phyloP scores from a whole-genome alignment of 1,139 yeast genomes.

The Geotrichum klebahnii region DNA sequence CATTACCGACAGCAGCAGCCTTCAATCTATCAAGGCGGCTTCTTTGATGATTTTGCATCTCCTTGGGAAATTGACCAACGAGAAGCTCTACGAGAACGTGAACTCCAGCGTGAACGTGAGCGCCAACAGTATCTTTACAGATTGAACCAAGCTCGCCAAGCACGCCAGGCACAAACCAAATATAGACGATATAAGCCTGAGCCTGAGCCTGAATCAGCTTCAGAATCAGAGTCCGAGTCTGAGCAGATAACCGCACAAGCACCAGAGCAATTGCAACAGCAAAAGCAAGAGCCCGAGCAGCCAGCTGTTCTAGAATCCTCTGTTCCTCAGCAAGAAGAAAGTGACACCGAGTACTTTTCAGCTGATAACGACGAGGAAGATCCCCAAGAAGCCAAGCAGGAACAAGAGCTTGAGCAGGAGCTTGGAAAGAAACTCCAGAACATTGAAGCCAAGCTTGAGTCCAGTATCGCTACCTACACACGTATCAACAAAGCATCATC shows the following conservation, averaged over 20 bases:
- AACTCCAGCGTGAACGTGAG: background rate
- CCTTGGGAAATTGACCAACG: constrained; percentile 5
- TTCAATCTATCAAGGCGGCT: background rate
- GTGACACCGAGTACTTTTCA: background rate
- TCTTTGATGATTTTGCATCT: background rate
- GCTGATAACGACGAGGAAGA: background rate
- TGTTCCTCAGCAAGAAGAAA: no score
- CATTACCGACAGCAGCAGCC: background rate
- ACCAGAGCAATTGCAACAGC: no score
- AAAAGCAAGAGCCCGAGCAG: background rate
- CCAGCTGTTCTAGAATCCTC: no score
- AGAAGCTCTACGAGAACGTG: background rate
- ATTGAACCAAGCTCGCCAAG: background rate
- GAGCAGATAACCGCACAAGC: background rate
- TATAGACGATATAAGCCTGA: background rate
- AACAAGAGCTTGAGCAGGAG: background rate
- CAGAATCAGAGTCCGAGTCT: constrained; percentile 1
- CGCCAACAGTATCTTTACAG: constrained; percentile 1
- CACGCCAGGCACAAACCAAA: background rate
- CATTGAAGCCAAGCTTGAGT: background rate
- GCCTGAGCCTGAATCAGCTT: background rate
- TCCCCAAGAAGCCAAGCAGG: background rate
- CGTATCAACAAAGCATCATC: constrained; percentile 1
- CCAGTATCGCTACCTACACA: constrained; percentile 7
- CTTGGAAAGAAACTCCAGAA: background rate